Base-by-base conservation (phyloP, 78 protist species). In the Dictyostelium capitatum region DNA sequence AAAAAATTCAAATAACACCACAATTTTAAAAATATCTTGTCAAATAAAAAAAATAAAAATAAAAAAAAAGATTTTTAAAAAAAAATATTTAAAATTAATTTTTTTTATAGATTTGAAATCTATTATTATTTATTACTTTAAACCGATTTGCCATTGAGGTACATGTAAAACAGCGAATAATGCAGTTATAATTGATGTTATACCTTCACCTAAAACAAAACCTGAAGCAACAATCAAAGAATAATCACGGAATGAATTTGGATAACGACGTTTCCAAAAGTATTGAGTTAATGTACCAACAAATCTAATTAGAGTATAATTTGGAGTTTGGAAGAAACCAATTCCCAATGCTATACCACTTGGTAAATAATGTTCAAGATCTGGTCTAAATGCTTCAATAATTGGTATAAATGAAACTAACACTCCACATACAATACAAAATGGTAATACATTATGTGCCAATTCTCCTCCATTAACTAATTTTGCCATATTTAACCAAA, bases 121-220 rank as follows among this genome's bases (percentile, higher is more conserved):
- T n/a, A n/a, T n/a, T n/a, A n/a, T n/a, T n/a, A n/a, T n/a, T n/a
- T n/a, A n/a, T n/a, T n/a, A n/a, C n/a, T n/a, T n/a, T n/a, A n/a
- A n/a, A n/a, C n/a, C n/a, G n/a, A n/a, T n/a, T n/a, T n/a, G n/a
- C 43, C 43, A 37, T 37, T 54, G 83, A 43, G 83, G 83, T 43
- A 79, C 83, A 8, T 37, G 37, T 30, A 43, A 8, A 10, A 54
- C 19, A 7, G 23, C 56, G 51, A 79, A 30, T 32, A 79, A 4
- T 59, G 97, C 96, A 9, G 96, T 85, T 3, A 90, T 19, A 19
- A 96, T 96, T 32, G 97, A 95, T 10, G 89, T 89, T 59, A 96
- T 72, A 83, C 98, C 98, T 65, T 96, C 98, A 65, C 98, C 98
- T 20, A 96, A 65, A 30, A 96, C 98, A 9, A 96, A 84, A 51